phyloP scores from a whole-genome alignment of 116 monocot genomes.

The Cymodocea nodosa region DNA sequence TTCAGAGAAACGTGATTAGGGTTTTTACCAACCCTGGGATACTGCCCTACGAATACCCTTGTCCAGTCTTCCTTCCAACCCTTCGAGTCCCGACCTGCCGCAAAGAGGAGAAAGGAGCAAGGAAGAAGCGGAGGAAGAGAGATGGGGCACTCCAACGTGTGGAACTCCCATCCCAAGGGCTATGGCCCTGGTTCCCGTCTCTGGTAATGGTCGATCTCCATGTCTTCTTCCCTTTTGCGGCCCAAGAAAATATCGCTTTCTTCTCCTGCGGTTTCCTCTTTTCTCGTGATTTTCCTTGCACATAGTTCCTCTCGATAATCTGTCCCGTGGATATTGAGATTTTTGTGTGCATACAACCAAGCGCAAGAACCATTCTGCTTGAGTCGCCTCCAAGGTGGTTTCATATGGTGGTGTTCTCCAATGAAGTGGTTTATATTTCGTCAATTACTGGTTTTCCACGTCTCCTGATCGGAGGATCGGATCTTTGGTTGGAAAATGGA shows the following conservation, averaged over 20 bases:
- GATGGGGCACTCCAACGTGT: slow-evolving; percentile 41
- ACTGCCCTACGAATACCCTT: no score
- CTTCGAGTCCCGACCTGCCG: no score
- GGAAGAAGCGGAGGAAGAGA: slow-evolving; percentile 1
- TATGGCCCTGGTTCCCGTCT: slow-evolving; percentile 33
- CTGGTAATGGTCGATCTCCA: slow-evolving; percentile 11
- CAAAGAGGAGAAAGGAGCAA: no score
- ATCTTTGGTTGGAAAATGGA: background rate
- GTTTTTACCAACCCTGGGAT: no score
- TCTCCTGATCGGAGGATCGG: background rate
- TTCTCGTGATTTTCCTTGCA: background rate
- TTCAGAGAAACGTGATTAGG: no score
- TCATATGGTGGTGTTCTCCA: slow-evolving; percentile 7
- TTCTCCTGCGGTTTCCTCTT: background rate
- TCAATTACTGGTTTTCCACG: no score
- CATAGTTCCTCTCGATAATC: slow-evolving; percentile 17
- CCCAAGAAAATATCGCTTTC: background rate
- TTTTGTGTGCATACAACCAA: slow-evolving; percentile 14
- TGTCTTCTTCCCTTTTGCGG: background rate
- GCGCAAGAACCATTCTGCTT: slow-evolving; percentile 7
- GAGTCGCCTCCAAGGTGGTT: slow-evolving; percentile 4
- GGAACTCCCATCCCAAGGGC: slow-evolving; percentile 43
- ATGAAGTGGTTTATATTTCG: slow-evolving; percentile 12
- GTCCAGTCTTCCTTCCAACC: no score
- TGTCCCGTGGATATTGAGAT: slow-evolving; percentile 9